These are phyloP conservation scores for Flaveria linearis DNA, from an alignment of 129 eudicot species.

Conservation along the genomic window DNA sequence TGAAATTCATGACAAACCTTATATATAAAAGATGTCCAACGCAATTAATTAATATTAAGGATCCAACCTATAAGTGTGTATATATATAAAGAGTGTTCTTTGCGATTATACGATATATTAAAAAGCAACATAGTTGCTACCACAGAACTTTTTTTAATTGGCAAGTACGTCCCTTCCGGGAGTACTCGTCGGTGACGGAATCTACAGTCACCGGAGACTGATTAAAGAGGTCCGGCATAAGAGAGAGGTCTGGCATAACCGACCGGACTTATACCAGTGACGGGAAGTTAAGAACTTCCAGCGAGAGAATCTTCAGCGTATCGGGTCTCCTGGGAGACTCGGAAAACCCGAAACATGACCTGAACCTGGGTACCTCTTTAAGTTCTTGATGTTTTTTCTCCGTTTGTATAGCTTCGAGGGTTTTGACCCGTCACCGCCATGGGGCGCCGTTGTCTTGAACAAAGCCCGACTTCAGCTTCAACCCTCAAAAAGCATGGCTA, in stretches of 20 bases:
- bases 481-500: no score
- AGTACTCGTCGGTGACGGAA: constrained; percentile 72
- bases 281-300: constrained; percentile 75
- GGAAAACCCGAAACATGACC: background rate
- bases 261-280: constrained; percentile 84
- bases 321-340: constrained; percentile 56
- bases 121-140: no score
- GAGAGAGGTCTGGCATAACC: constrained; percentile 71
- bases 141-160: no score
- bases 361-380: constrained; percentile 52
- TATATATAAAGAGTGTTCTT: no score
- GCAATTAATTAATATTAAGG: no score
- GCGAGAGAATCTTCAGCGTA: constrained; percentile 69
- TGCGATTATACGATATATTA: no score
- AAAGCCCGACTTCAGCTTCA: no score
- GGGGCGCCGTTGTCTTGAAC: no score
- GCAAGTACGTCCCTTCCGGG: constrained; percentile 49
- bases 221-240: constrained; percentile 76
- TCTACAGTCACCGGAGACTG: constrained; percentile 42
- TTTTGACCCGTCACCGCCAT: background rate
- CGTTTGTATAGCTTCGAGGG: constrained; percentile 78
- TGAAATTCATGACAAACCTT: no score
- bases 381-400: constrained; percentile 63
- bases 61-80: no score
- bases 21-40: no score